phyloP scores from a whole-genome alignment of 345 rosid genomes.

The Balakata baccata region DNA sequence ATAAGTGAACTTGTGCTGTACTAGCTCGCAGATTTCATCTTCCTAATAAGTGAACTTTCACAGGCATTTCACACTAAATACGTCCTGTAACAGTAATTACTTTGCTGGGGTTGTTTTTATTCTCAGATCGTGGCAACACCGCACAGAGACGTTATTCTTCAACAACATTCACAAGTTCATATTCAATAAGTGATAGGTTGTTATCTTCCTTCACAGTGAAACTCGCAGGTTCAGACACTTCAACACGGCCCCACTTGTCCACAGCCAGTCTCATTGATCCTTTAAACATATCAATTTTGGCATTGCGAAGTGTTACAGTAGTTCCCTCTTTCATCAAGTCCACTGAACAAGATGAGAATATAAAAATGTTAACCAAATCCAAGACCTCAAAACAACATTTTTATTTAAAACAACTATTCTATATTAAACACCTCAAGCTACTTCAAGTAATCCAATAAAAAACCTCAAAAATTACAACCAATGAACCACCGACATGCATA shows the following conservation, averaged over 20 bases:
- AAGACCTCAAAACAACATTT: neutral
- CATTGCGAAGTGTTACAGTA: conserved; percentile 55
- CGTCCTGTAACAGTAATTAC: conserved; percentile 33
- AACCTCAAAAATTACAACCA: neutral
- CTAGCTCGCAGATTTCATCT: conserved; percentile 42
- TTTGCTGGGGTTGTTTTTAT: conserved; percentile 36
- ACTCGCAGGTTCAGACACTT: conserved; percentile 51
- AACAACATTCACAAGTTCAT: conserved; percentile 64
- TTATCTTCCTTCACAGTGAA: conserved; percentile 73
- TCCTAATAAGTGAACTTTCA: conserved; percentile 32
- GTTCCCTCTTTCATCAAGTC: conserved; percentile 74
- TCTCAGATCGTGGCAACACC: conserved; percentile 25
- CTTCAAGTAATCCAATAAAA: neutral
- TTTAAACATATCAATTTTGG: conserved; percentile 34
- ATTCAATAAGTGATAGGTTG: conserved; percentile 68
- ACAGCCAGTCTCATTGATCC: conserved; percentile 39
- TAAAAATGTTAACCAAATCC: neutral
- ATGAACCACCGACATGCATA: neutral
- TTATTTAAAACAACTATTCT: neutral
- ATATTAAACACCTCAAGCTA: neutral
- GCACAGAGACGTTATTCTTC: conserved; percentile 40
- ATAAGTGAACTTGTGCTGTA: conserved; percentile 34
- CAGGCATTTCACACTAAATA: conserved; percentile 26
- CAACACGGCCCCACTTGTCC: conserved; percentile 38
- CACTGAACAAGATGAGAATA: conserved; percentile 41